Evolutionary conservation across 1,284 basidiomycete species (phyloP).

Genomic region (Heterobasidion irregulare): DNA sequence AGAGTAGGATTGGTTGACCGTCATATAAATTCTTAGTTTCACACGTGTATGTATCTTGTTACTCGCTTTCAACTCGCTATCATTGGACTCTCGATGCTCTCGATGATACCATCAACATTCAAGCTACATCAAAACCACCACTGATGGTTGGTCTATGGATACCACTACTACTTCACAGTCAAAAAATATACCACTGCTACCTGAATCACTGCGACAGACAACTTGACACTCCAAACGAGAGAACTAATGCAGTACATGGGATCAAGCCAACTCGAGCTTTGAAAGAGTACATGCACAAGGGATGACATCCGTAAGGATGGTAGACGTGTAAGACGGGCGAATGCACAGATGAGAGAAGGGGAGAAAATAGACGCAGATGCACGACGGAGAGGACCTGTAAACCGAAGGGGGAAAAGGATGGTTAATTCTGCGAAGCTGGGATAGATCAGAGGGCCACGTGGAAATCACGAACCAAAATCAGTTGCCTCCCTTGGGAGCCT

Average conservation of each 20-base stretch:
- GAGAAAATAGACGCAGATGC: conserved; percentile 1
- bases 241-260: conserved; percentile 10
- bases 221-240: neutral
- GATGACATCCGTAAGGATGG: conserved; percentile 12
- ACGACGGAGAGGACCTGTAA: neutral
- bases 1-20: neutral
- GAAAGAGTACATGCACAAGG: conserved; percentile 13
- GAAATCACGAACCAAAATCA: conserved; percentile 14
- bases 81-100: no score
- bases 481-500: conserved; percentile 56
- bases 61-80: neutral
- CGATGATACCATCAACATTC: no score
- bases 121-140: no score
- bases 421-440: conserved; percentile 1
- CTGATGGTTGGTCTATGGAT: neutral
- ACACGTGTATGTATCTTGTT: neutral
- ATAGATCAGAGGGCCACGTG: conserved; percentile 3
- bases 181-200: neutral
- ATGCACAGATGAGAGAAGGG: conserved; percentile 7
- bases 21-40: neutral
- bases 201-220: neutral
- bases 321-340: conserved; percentile 9
- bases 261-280: conserved; percentile 11
- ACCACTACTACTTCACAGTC: neutral
- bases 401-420: neutral